Evolutionary conservation across 345 rosid genomes (phyloP), one percentile per base, ranked within the genome.

Genomic region (Hibiscus trionum): DNA sequence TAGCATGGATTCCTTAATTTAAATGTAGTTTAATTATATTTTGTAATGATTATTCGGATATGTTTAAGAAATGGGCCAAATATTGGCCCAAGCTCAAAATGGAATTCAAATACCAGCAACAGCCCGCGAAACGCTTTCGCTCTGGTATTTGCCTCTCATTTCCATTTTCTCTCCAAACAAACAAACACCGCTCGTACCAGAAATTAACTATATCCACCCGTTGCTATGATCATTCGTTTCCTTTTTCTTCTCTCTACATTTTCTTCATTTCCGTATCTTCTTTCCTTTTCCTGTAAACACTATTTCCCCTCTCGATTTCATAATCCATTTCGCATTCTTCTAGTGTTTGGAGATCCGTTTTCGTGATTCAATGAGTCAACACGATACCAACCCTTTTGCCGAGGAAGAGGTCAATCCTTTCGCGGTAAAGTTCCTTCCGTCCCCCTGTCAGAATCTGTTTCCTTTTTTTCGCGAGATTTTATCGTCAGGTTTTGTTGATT

Each of bases 331-430:
- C 11, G 46, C 61, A 31, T 72, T 72, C 29, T 47, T 72, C 27
- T 49, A 46, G 64, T 52, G 8, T 61, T 10, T 44, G 47, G 47
- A 44, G 47, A 15, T 24, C 27, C 53, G 5, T 50, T 50, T 44
- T 57, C 11, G 12, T 73, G 68, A 52, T 83, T 77, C 73, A 47
- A 65, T 92, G 99, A 88, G 86, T 76, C 91, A 83, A 66, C 80
- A 79, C 80, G 90, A 89, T 77, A 63, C 93, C 61, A 95, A 83
- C 78, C 88, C 97, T 7, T 92, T 90, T 81, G 97, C 83, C 24
- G 98, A 88, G 24, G 97, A 91, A 27, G 91, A 50, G 56, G 7
- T 50, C 56, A 50, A 50, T 50, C 56, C 56, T 50, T 50, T 50
- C 56, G 56, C 56, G 19, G 56, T 50, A 50, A 50, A 26, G 91